Evolutionary conservation across 768 basidiomycete species (phyloP).

Genomic region (Lactarius deliciosus): DNA sequence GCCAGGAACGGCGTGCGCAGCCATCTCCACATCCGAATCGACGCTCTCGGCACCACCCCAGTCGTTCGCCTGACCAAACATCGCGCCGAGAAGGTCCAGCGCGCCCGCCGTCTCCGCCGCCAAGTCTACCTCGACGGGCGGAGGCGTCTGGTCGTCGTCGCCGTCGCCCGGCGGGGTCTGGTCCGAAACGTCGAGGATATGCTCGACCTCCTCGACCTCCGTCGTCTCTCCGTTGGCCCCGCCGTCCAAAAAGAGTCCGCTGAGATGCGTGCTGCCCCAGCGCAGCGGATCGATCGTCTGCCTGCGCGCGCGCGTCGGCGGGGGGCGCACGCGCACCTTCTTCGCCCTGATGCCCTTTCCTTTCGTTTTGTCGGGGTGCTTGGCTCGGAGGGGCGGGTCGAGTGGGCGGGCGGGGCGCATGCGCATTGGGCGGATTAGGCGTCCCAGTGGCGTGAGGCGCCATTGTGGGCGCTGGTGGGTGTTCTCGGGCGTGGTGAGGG

Average conservation of each 20-base stretch:
- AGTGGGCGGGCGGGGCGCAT: slow-evolving; percentile 72
- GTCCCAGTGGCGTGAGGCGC: slow-evolving; percentile 65
- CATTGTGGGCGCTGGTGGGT: slow-evolving; percentile 56
- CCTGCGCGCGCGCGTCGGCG: slow-evolving; percentile 56
- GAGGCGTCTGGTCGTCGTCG: background rate
- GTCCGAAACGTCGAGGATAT: slow-evolving; percentile 28
- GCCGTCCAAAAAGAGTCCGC: slow-evolving; percentile 59
- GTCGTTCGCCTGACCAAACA: slow-evolving; percentile 51
- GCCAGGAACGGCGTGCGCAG: slow-evolving; percentile 28
- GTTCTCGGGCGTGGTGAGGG: slow-evolving; percentile 58
- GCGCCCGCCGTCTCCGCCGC: slow-evolving; percentile 46
- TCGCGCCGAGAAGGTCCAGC: slow-evolving; percentile 48
- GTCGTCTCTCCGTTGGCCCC: background rate
- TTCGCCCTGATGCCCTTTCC: slow-evolving; percentile 41
- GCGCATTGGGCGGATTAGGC: slow-evolving; percentile 62
- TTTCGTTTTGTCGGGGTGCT: slow-evolving; percentile 31
- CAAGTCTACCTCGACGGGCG: slow-evolving; percentile 35
- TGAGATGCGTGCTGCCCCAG: slow-evolving; percentile 69
- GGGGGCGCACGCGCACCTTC: slow-evolving; percentile 45
- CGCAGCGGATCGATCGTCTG: slow-evolving; percentile 70
- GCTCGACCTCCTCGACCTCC: slow-evolving; percentile 21
- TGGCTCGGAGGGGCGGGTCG: slow-evolving; percentile 20
- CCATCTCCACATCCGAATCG: slow-evolving; percentile 55
- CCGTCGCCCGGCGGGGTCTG: slow-evolving; percentile 16
- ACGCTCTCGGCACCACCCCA: slow-evolving; percentile 64